phyloP scores from a whole-genome alignment of 495 filamentous ascomycete genomes.

The Penicillium robsamsonii region DNA sequence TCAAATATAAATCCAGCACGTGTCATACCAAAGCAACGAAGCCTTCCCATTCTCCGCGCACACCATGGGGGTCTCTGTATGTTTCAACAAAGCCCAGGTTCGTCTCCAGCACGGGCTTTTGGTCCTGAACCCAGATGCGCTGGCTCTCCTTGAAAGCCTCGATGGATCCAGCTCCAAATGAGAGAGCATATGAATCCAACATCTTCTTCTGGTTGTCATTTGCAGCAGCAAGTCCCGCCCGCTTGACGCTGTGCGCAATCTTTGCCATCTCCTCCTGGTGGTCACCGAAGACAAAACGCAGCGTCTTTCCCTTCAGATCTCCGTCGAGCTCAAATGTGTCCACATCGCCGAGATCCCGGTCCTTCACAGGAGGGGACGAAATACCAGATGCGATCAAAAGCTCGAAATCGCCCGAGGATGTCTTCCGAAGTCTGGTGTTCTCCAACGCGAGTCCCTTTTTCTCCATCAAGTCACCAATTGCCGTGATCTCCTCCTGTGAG shows the following conservation, averaged over 20 bases:
- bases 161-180: slow-evolving; percentile 81
- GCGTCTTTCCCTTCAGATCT: slow-evolving; percentile 62
- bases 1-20: not conserved
- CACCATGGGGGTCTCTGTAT: slow-evolving; percentile 89
- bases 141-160: slow-evolving; percentile 89
- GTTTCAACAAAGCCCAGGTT: slow-evolving; percentile 97
- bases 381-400: slow-evolving; percentile 79
- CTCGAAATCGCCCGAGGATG: slow-evolving; percentile 66
- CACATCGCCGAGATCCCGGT: slow-evolving; percentile 68
- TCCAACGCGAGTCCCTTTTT: slow-evolving; percentile 73
- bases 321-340: slow-evolving; percentile 63
- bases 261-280: slow-evolving; percentile 76
- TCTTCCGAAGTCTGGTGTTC: slow-evolving; percentile 85
- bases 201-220: slow-evolving; percentile 86
- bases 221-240: slow-evolving; percentile 71
- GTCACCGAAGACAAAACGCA: slow-evolving; percentile 82
- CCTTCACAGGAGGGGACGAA: slow-evolving; percentile 52
- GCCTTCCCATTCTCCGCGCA: slow-evolving; percentile 96
- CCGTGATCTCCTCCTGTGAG: slow-evolving; percentile 77
- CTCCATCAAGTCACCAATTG: slow-evolving; percentile 70
- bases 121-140: slow-evolving; percentile 87
- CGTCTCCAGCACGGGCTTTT: slow-evolving; percentile 82
- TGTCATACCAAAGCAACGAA: slow-evolving; percentile 69
- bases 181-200: slow-evolving; percentile 77
- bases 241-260: slow-evolving; percentile 66